A percentile compares a stretch with the other conserved stretches of the same genome.
phyloP scores from a whole-genome alignment of 805 yeast species.

The Candida arabinofermentans region DNA sequence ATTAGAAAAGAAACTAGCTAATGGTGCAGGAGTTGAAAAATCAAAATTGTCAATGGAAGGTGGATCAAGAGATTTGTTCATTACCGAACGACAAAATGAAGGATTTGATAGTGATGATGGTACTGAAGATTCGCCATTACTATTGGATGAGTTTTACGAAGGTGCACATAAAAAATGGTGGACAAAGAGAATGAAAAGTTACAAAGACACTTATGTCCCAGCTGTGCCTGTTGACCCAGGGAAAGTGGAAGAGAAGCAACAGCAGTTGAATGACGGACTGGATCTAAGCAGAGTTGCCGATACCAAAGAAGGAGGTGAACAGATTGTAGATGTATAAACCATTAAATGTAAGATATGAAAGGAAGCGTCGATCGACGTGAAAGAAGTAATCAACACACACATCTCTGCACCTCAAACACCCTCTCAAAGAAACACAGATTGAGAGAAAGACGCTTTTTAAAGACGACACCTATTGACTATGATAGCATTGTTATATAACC shows the following conservation, averaged over 20 bases:
- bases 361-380: no score
- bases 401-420: no score
- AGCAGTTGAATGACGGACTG: background rate
- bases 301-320: no score
- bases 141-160: conserved; percentile 33
- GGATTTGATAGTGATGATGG: conserved; percentile 16
- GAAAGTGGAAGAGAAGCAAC: background rate
- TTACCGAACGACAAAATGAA: conserved; percentile 13
- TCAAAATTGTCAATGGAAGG: conserved; percentile 13
- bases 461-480: background rate
- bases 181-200: conserved; percentile 40
- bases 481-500: no score
- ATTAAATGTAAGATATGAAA: no score
- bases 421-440: no score
- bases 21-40: background rate
- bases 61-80: conserved; percentile 12
- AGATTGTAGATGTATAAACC: no score
- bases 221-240: conserved; percentile 4
- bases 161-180: conserved; percentile 42
- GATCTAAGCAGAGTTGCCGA: conserved; percentile 4
- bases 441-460: no score
- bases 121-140: conserved; percentile 15
- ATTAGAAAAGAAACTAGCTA: conserved; percentile 20
- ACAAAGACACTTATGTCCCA: conserved; percentile 19
- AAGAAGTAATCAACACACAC: no score